Base-by-base conservation (phyloP, 257 asterid species). In the Salvia miltiorrhiza region DNA sequence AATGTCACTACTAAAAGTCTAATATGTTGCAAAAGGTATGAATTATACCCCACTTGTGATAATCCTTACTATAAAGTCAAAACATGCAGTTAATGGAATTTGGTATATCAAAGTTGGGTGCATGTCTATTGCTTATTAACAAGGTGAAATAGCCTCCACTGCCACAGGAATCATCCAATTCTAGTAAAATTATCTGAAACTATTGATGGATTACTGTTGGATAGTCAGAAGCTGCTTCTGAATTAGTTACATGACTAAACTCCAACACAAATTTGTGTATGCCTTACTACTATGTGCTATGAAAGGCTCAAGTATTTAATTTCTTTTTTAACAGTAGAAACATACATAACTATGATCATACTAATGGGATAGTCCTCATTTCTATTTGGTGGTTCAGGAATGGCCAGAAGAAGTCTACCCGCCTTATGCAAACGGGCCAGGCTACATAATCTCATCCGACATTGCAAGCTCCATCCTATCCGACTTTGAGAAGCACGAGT, bases 351-450 rank as follows among this genome's bases (percentile, higher is more conserved):
- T 8, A 35, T 35, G 40, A 35, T 26, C n/a, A n/a, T 35, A 7
- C 14, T 68, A 55, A 55, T 39, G 56, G 61, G 28, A 24, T 45
- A 65, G 20, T 23, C 35, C 10, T 61, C 50, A 8, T 65, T 30
- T 40, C 8, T 49, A 53, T 17, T 71, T 45, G 50, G 45, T 48
- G 57, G 45, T 78, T 70, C 83, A 90, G 99, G 97, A 93, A 80
- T 93, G 99, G 99, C 96, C 96, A 2, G 95, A 87, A 79, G 92
- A 79, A 81, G 81, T 72, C 49, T 93, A 93, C 72, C 99, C 97
- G 19, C 89, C 96, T 20, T 93, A 93, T 41, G 97, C 97, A 61
- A 88, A 93, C 43, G 99, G 99, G 63, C 97, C 99, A 11, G 97
- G 95, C 53, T 93, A 93, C 68, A 81, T 88, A 48, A 76, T 93